Base-by-base conservation (phyloP, 192 early-diverging fungal species). In the Linnemannia hyalina region DNA sequence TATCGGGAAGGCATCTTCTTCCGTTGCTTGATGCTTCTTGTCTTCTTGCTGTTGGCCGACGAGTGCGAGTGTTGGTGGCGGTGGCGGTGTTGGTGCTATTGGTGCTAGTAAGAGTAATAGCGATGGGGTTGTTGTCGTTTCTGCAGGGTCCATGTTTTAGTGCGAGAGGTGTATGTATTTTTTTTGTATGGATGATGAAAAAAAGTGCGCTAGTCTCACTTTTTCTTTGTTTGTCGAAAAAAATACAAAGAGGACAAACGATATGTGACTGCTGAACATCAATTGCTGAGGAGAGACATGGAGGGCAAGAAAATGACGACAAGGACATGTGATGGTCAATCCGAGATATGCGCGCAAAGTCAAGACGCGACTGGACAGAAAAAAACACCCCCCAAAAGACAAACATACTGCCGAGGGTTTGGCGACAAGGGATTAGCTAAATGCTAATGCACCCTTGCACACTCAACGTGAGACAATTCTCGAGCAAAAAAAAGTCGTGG, bases 111-210 rank as follows among this genome's bases (percentile, higher is more conserved):
- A 26, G 32, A 47, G 9, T 22, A 6, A 29, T 13, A 41, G 16
- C 38, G 42, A 26, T 65, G 60, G 10, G 1, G 60, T 32, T 65
- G 60, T 3, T 32, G 26, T 65, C 9, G 60, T 65, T 65, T 65
- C 60, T 65, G 60, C 60, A 65, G 60, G 60, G 60, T 65, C 60
- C 60, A 65, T 65, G 60, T 65, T 65, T 65, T 65, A 65, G 60
- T 65, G 29, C 29, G 10, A 57, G 29, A 38, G 29, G 11, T 55
- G 72, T 65, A 10, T 65, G 38, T 40, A 40, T 40, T 3, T 40
- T 40, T 40, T 40, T 0, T 40, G 49, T 32, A 29, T 65, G 0
- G 29, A 26, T 13, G 26, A 65, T 29, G 23, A 57, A 57, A 57
- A 57, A 57, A 65, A 60, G n/a, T 15, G 60, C 29, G 26, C 60